phyloP scores from a whole-genome alignment of 2,329 filamentous ascomycete genomes.

The Ceratocystis albifundus region DNA sequence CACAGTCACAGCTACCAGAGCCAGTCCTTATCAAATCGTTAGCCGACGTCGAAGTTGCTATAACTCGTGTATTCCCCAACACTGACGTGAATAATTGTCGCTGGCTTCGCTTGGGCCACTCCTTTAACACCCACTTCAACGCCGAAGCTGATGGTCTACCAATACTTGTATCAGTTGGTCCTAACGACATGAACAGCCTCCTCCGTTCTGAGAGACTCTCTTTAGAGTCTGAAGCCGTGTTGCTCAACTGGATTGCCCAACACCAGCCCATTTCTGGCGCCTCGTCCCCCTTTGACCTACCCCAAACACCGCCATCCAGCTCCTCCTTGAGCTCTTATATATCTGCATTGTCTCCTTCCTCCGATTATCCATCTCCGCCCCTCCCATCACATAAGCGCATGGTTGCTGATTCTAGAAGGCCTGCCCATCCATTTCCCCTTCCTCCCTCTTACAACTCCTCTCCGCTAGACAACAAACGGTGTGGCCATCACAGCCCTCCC shows the following conservation, averaged over 20 bases:
- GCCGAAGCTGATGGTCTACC: constrained; percentile 18
- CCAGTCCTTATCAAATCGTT: constrained; percentile 22
- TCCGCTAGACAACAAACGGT: background rate
- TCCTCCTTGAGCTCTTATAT: background rate
- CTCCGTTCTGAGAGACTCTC: constrained; percentile 17
- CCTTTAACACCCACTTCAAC: constrained; percentile 20
- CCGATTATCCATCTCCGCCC: background rate
- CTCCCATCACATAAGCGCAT: background rate
- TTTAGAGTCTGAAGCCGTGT: constrained; percentile 20
- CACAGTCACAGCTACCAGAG: background rate
- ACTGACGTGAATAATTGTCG: constrained; percentile 28
- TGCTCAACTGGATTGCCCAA: constrained; percentile 21
- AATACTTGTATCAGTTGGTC: constrained; percentile 21
- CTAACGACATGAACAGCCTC: constrained; percentile 19
- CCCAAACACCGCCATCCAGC: background rate
- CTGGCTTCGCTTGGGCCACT: constrained; percentile 21
- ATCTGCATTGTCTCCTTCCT: constrained; percentile 8
- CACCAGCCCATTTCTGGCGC: constrained; percentile 4
- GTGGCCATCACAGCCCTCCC: background rate
- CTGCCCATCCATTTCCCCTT: background rate
- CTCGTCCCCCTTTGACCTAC: background rate
- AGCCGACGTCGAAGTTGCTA: constrained; percentile 28
- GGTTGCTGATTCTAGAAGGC: background rate
- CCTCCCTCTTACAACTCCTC: background rate
- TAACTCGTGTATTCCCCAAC: constrained; percentile 30